Evolutionary conservation across 352 stramenopile species (phyloP).

Genomic region (Blastocystis sp.): DNA sequence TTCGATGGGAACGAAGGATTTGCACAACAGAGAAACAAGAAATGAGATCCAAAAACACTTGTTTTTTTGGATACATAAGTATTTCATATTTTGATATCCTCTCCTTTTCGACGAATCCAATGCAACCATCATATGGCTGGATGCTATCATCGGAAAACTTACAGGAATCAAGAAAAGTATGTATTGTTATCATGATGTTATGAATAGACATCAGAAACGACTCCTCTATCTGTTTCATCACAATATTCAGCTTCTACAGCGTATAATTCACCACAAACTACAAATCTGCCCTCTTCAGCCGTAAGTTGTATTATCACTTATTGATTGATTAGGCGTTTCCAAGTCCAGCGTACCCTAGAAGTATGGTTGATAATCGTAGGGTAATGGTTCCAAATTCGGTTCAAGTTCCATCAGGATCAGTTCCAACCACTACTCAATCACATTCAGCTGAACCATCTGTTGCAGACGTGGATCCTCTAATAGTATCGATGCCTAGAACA

Average conservation of each 20-base stretch:
- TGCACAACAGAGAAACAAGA: not conserved
- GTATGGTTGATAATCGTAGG: too few species aligned
- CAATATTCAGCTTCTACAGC: not conserved
- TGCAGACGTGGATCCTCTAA: too few species aligned
- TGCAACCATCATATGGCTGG: constrained; percentile 30
- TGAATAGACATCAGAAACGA: not conserved
- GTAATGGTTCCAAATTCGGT: not conserved
- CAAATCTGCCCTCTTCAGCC: not conserved
- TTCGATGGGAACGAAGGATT: not conserved
- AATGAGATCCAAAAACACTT: not conserved
- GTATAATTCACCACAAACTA: not conserved
- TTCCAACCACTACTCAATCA: not conserved
- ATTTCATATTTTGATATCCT: not conserved
- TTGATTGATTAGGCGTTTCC: too few species aligned
- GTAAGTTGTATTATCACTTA: too few species aligned
- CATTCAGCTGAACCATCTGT: not conserved
- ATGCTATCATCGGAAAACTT: constrained; percentile 48
- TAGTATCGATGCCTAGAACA: too few species aligned
- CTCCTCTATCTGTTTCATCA: not conserved
- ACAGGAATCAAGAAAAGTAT: constrained; percentile 19
- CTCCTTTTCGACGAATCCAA: not conserved
- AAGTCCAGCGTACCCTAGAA: too few species aligned
- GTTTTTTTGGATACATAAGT: not conserved
- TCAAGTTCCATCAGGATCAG: not conserved
- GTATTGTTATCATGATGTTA: not conserved